Base-by-base conservation (phyloP, 352 stramenopile genomes). In the Pythium chondricola region DNA sequence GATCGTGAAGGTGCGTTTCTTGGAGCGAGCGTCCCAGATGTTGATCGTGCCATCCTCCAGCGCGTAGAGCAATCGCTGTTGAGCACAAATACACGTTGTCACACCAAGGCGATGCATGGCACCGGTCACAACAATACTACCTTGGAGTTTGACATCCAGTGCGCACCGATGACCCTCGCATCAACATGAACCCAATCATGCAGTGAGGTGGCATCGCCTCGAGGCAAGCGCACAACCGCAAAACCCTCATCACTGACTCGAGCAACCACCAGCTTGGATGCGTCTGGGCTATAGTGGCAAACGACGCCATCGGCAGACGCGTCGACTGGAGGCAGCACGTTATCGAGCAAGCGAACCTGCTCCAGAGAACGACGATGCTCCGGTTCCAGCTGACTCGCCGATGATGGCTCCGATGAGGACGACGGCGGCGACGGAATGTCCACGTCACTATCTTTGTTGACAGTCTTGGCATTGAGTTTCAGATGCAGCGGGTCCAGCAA, bases 41-140 rank as follows among this genome's bases (percentile, higher is more conserved):
- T 48, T 52, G 35, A 63, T 40, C 3, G 56, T 50, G 8, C 56
- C 48, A 20, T 63, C 56, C 40, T 58, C 26, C 0, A 63, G 36
- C 22, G 56, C 56, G 14, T 55, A 58, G 5, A 63, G 25, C 2
- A 63, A 30, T 33, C 29, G 8, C 29, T 33, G 29, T 33, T 13
- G 8, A 47, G 32, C 27, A 40, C 29, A 40, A 47, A 4, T 20
- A 44, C 35, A 8, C 1, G 13, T 21, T n/a, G 13, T 31, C 24
- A 45, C n/a, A n/a, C n/a, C n/a, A n/a, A n/a, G n/a, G n/a, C n/a
- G n/a, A n/a, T n/a, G 26, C 33, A 18, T 17, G 8, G 43, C 30
- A 40, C 27, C 42, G 8, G n/a, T n/a, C n/a, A n/a, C n/a, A n/a
- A n/a, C n/a, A n/a, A n/a, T n/a, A n/a, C n/a, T 26, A 61, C 52